Conservation (phyloP, 495 filamentous ascomycete species). For the Penicillium manginii region DNA sequence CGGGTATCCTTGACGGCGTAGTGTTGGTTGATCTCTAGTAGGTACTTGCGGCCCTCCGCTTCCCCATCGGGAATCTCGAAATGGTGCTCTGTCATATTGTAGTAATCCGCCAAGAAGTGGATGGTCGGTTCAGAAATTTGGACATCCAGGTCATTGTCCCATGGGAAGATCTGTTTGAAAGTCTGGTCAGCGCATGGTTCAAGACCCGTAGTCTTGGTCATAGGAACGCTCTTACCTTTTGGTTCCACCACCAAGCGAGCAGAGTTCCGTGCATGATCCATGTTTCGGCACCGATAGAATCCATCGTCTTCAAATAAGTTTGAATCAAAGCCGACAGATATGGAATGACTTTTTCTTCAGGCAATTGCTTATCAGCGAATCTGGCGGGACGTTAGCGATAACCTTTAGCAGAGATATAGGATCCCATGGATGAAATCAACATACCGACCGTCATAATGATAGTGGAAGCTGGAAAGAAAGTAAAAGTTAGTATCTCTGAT, state of each 20-base stretch:
- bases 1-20: conserved; percentile 49
- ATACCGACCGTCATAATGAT: conserved; percentile 66
- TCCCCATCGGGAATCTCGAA: conserved; percentile 49
- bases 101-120: conserved; percentile 59
- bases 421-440: conserved; percentile 2
- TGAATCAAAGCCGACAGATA: conserved; percentile 56
- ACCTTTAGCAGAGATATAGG: neutral
- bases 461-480: conserved; percentile 52
- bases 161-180: conserved; percentile 54
- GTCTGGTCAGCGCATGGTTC: conserved; percentile 4
- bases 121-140: conserved; percentile 61
- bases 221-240: conserved; percentile 40
- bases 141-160: conserved; percentile 66
- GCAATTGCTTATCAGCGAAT: conserved; percentile 51
- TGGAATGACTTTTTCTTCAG: conserved; percentile 49
- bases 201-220: neutral
- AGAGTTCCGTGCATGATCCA: conserved; percentile 69
- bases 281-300: conserved; percentile 58
- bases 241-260: conserved; percentile 68
- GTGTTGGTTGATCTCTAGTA: conserved; percentile 64
- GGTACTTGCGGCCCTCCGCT: conserved; percentile 47
- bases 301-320: conserved; percentile 60
- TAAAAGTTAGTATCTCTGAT: neutral
- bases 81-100: conserved; percentile 66
- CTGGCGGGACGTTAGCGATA: conserved; percentile 34